Base-by-base conservation (phyloP, 805 yeast species). In the Candida succiphila region DNA sequence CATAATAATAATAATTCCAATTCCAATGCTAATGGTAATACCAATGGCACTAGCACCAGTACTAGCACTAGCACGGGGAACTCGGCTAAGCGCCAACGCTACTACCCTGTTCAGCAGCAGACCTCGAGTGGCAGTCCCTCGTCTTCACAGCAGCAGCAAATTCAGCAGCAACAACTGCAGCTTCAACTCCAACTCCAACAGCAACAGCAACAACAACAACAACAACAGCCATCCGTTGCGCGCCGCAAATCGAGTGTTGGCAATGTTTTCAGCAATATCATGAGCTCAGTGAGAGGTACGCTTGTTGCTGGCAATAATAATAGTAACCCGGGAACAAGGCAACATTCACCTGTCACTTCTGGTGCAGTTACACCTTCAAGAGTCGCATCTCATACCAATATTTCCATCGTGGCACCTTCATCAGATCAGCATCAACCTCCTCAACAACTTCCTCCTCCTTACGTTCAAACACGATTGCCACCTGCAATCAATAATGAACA, bases 241-340 rank as follows among this genome's bases (percentile, higher is more conserved):
- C 25, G 48, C 24, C 35, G 54, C 32, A 53, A 51, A 33, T 43
- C 49, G 1, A 51, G 56, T 17, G 52, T 53, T 14, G 42, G 53
- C 10, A 51, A 46, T 33, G 47, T 49, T 8, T 36, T 53, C 8
- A 39, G 48, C 7, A 49, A 29, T 24, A 39, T 53, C 12, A 52
- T 53, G 17, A 45, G 44, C 30, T 44, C 51, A 3, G 52, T 53
- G 15, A 43, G 57, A 30, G 17, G 26, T 31, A 21, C n/a, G n/a
- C n/a, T n/a, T n/a, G n/a, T n/a, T n/a, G n/a, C n/a, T n/a, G 22
- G 18, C 22, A 31, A 7, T 18, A 33, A 27, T 32, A 30, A n/a
- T 31, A 33, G 21, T 20, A 25, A 16, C 17, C 17, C 34, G 17
- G 22, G 34, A 24, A 9, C 28, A 13, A 9, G 14, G 9, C 9